Evolutionary conservation across 2,329 filamentous ascomycete species (phyloP), one percentile per base, ranked within the genome.

Genomic region (Aureobasidium sp.): DNA sequence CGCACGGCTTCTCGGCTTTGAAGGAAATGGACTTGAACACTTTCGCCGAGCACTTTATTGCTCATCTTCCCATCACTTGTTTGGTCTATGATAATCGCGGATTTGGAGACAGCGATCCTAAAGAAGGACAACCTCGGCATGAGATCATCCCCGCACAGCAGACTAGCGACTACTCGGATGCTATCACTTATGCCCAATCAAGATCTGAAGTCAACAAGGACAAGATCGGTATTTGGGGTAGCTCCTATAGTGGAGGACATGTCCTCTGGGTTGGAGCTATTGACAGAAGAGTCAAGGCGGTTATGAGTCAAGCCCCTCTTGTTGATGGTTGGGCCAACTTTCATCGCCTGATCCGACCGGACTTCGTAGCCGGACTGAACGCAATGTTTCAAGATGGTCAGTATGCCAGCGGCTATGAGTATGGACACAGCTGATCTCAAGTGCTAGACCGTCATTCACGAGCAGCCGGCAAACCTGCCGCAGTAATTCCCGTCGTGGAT

Each of bases 241-340:
- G 64, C 51, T 70, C 69, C 14, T 73, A 74, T 63, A 71, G 68
- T 62, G 75, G 74, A 27, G 75, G 75, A 14, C 71, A 77, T 68
- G 74, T 74, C 8, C 64, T 78, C 1, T 68, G 66, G 57, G 70
- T 76, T 48, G 75, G 68, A 21, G 75, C 76, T 14, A 66, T 71
- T 3, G 76, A 78, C 62, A 67, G 67, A 39, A 66, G 75, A 21
- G 72, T 78, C 47, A 77, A 77, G 62, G 74, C 68, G 16, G 74
- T 77, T 0, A 62, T 78, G 21, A 68, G 65, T 49, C 75, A 77
- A 63, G 70, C 69, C 3, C 49, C 49, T 36, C 68, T 65, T n/a
- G 71, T 74, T 16, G 66, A 70, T 64, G 75, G 73, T 27, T 75
- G 67, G 67, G 64, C 65, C n/a, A 76, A 72, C 61, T 72, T 74